A percentile compares a stretch with the other conserved stretches of the same genome.
Conservation (phyloP, 139 green algal species). For the Micromonas pusilla region DNA sequence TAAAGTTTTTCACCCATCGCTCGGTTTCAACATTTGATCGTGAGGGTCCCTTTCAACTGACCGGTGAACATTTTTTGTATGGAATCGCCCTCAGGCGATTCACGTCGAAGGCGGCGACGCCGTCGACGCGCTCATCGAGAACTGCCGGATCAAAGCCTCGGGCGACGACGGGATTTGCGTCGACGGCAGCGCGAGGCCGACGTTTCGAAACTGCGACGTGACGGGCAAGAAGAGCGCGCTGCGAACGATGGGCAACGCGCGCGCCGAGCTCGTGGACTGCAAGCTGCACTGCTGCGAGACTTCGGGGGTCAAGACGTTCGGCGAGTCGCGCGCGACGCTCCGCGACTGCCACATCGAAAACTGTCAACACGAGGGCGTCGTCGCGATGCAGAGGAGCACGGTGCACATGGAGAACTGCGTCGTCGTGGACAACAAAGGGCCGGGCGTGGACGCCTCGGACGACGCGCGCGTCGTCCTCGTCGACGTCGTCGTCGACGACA, state of each 20-base stretch:
- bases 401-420: slow-evolving; percentile 27
- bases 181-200: slow-evolving; percentile 30
- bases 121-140: slow-evolving; percentile 43
- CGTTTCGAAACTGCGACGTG: slow-evolving; percentile 47
- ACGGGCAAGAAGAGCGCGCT: slow-evolving; percentile 42
- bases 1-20: too few relatives aligned
- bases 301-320: slow-evolving; percentile 37
- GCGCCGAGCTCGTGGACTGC: slow-evolving; percentile 37
- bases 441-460: slow-evolving; percentile 44
- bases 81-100: slow-evolving; percentile 47
- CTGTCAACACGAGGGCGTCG: slow-evolving; percentile 47
- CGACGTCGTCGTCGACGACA: slow-evolving; percentile 26
- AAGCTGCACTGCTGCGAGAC: slow-evolving; percentile 42
- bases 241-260: slow-evolving; percentile 28
- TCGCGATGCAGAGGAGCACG: slow-evolving; percentile 37
- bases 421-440: slow-evolving; percentile 42
- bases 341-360: slow-evolving; percentile 37
- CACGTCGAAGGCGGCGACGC: slow-evolving; percentile 34
- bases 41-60: too few relatives aligned
- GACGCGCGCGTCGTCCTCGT: background rate
- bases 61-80: too few relatives aligned
- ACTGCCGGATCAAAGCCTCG: slow-evolving; percentile 47
- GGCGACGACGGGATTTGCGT: slow-evolving; percentile 51
- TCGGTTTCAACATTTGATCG: too few relatives aligned
- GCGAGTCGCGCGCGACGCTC: slow-evolving; percentile 7